Evolutionary conservation across 495 filamentous ascomycete genomes (phyloP), one percentile per base, ranked within the genome.

Genomic region (Thermothielavioides terrestris): DNA sequence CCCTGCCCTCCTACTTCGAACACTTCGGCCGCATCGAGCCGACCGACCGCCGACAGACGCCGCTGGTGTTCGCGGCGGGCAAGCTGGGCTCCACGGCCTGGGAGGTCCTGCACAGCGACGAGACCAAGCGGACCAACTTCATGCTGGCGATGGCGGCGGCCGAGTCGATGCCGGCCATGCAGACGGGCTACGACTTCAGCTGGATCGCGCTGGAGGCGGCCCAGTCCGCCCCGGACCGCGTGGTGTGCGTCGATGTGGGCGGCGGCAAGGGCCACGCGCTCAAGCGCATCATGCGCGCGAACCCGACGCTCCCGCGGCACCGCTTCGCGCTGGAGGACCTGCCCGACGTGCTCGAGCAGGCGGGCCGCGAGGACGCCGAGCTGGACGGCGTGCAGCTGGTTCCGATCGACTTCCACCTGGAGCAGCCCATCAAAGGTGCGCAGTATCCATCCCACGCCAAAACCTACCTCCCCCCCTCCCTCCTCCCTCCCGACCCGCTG

Each of bases 211-310:
- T 46, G 5, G 42, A 44, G 9, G 55, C 48, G 14, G 12, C 10
- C 3, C 30, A 38, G 9, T 35, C 37, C n/a, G n/a, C n/a, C n/a
- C 14, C 40, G 0, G 52, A 59, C 4, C 48, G 59, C 5, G 37
- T 41, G 11, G 26, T 64, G 1, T 46, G 68, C 2, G 64, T 70
- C 11, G 67, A 70, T 18, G 62, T 70, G 14, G 67, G 67, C 9
- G 67, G 65, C 2, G 57, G 67, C 9, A 64, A 57, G 48, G 67
- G 67, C 7, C 65, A 66, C n/a, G 57, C 59, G 27, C 53, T 67
- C 32, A 59, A 57, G 31, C 53, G 48, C 9, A 63, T 68, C 17
- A 36, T 55, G 17, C 30, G 41, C 36, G 40, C 43, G 36, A 46
- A 60, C 26, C 51, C 63, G 32, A 42, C 41, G 17, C 40, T 68